A percentile compares a stretch with the other conserved stretches of the same genome.
phyloP scores from a whole-genome alignment of 208 protist genomes.

The Leishmania mexicana region DNA sequence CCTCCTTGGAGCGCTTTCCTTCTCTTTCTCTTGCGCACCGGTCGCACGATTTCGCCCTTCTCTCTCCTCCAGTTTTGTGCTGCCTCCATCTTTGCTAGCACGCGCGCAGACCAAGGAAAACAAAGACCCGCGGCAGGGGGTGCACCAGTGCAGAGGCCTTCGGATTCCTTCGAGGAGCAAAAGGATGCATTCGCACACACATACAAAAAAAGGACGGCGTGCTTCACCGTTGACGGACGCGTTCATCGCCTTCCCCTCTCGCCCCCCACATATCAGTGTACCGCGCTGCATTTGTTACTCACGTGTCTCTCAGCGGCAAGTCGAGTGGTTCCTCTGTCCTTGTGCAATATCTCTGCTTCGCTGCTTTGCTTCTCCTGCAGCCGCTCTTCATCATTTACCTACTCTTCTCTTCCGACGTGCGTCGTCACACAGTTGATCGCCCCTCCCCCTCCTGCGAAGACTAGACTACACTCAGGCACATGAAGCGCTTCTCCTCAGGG shows the following conservation, averaged over 20 bases:
- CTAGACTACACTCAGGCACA: neutral
- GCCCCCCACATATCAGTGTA: neutral
- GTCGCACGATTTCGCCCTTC: neutral
- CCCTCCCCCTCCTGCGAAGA: neutral
- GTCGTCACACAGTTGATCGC: neutral
- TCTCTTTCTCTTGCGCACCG: neutral
- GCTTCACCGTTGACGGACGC: neutral
- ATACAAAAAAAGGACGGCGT: neutral
- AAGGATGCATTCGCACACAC: neutral
- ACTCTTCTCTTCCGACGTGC: neutral
- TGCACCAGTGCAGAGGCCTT: neutral
- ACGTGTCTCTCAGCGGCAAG: neutral
- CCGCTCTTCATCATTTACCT: neutral
- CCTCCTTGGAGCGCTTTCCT: neutral
- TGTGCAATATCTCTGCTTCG: neutral
- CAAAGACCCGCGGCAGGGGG: neutral
- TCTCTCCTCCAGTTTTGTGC: neutral
- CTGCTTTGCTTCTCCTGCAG: neutral
- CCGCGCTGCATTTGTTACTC: neutral
- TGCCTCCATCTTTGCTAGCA: neutral
- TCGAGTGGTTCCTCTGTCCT: neutral
- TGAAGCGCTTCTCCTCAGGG: conserved; percentile 24
- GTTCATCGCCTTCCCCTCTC: neutral
- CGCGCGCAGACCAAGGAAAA: neutral
- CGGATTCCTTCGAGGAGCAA: neutral